A percentile compares a stretch with the other conserved stretches of the same genome.
Evolutionary conservation across 2,329 filamentous ascomycete genomes (phyloP).

Genomic region (Shiraia bambusicola): DNA sequence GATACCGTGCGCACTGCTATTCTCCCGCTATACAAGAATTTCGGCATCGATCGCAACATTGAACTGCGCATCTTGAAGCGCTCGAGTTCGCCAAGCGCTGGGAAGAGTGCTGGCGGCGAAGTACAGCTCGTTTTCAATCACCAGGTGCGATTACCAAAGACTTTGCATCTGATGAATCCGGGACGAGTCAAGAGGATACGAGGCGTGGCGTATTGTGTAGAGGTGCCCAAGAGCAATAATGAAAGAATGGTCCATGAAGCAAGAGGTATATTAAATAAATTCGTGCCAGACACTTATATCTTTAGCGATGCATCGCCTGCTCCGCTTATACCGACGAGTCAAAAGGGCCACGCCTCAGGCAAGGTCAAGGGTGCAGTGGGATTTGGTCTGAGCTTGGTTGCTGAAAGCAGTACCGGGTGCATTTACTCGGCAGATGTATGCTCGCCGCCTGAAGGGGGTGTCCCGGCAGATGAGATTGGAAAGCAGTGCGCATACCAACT

Average conservation of each 20-base stretch:
- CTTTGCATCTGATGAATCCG: conserved; percentile 80
- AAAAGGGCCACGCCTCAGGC: conserved; percentile 61
- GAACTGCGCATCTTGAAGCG: conserved; percentile 80
- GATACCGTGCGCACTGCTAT: conserved; percentile 93
- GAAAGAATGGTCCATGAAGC: conserved; percentile 92
- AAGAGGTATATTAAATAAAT: conserved; percentile 76
- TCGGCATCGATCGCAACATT: conserved; percentile 83
- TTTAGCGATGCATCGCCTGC: conserved; percentile 68
- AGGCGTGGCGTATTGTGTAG: conserved; percentile 90
- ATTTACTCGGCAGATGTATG: conserved; percentile 85
- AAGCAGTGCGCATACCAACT: conserved; percentile 86
- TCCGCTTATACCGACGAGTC: conserved; percentile 65
- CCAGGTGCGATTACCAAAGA: conserved; percentile 91
- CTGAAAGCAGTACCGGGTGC: conserved; percentile 84
- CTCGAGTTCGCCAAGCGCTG: conserved; percentile 68
- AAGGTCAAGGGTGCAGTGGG: conserved; percentile 73
- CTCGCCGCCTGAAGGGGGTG: conserved; percentile 73
- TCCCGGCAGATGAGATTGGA: conserved; percentile 87
- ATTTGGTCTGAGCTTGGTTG: conserved; percentile 87
- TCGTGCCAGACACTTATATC: conserved; percentile 88
- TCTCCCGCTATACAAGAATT: conserved; percentile 83
- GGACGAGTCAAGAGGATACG: conserved; percentile 85
- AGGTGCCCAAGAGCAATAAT: conserved; percentile 90
- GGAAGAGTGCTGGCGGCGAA: conserved; percentile 80
- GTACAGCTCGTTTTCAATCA: conserved; percentile 94